These are phyloP conservation scores for Flagelloscypha sp. DNA, from an alignment of 768 basidiomycete genomes.

Conservation along the genomic window DNA sequence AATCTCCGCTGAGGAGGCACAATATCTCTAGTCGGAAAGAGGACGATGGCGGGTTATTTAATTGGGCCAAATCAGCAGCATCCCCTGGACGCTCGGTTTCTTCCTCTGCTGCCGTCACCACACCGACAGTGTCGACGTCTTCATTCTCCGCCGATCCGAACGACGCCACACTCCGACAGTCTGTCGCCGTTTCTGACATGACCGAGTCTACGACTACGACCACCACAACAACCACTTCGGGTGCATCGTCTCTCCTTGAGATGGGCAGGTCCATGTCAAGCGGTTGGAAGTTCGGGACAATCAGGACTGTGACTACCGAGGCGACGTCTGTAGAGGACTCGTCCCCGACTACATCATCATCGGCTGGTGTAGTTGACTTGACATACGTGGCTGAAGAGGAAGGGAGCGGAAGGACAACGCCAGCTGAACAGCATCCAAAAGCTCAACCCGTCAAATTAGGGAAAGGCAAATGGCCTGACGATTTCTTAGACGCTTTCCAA, in stretches of 20 bases:
- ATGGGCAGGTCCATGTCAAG: constrained; percentile 32
- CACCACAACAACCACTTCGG: constrained; percentile 31
- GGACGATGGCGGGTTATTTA: constrained; percentile 22
- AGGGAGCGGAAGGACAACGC: constrained; percentile 13
- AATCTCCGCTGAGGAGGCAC: constrained; percentile 17
- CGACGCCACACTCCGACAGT: constrained; percentile 43
- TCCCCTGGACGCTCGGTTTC: constrained; percentile 15
- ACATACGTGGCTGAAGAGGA: constrained; percentile 64
- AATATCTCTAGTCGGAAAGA: constrained; percentile 15
- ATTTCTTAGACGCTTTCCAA: constrained; percentile 61
- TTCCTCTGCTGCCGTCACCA: constrained; percentile 26
- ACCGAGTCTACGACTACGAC: constrained; percentile 41
- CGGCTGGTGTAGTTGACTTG: constrained; percentile 52
- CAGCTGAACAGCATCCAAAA: constrained; percentile 23
- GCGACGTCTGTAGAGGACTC: constrained; percentile 58
- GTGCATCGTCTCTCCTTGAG: constrained; percentile 61
- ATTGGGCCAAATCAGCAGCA: constrained; percentile 15
- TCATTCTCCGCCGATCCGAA: constrained; percentile 24
- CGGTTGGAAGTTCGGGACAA: constrained; percentile 60
- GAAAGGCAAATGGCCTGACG: constrained; percentile 80
- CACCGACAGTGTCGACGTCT: constrained; percentile 29
- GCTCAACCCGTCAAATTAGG: constrained; percentile 46
- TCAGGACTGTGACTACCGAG: constrained; percentile 77
- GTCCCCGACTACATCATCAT: constrained; percentile 57
- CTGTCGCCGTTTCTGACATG: constrained; percentile 52